Evolutionary conservation across 495 filamentous ascomycete genomes (phyloP), one percentile per base, ranked within the genome.

Genomic region (Pyrenula massariospora): DNA sequence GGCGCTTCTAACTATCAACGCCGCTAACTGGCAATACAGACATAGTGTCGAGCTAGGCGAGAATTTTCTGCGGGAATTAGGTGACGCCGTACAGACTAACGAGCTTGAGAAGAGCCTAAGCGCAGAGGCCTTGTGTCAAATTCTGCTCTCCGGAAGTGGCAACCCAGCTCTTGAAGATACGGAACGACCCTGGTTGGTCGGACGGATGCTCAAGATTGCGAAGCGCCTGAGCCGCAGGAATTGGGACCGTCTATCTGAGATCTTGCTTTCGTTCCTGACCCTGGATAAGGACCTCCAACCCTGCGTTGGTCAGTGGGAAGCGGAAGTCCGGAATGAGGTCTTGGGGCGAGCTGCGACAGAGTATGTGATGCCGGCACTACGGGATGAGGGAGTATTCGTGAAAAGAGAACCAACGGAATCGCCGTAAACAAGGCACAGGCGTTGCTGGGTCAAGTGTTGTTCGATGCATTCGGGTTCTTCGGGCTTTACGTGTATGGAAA

Each of bases 151-250:
- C 49, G 71, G 71, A 54, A 67, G 70, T 0, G 67, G 73, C 48
- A 68, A 67, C 24, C 23, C 36, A 0, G 61, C 61, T 12, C 52
- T 54, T 12, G 65, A 67, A 8, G 61, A 66, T 8, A 69, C 59
- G 21, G 65, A 63, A 2, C 65, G 71, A 12, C 72, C 71, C 11
- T 75, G 72, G 70, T 73, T 71, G 48, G 64, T 61, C 1, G 66
- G 70, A 2, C 68, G 70, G 2, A 75, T 75, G 72, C 54, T 75
- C 50, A 75, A 73, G 52, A 62, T 75, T 55, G 70, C 67, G 0
- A 73, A 72, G 48, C 66, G 71, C 11, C 52, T 75, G n/a, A 60
- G 64, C 31, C 57, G 62, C 2, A 59, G 62, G 12, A 68, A 63
- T 2, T 73, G 70, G 70, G 56, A 68, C 51, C 63, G 54, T 0